Base-by-base conservation (phyloP, 2,329 filamentous ascomycete species). In the Cyclaneusma minus region DNA sequence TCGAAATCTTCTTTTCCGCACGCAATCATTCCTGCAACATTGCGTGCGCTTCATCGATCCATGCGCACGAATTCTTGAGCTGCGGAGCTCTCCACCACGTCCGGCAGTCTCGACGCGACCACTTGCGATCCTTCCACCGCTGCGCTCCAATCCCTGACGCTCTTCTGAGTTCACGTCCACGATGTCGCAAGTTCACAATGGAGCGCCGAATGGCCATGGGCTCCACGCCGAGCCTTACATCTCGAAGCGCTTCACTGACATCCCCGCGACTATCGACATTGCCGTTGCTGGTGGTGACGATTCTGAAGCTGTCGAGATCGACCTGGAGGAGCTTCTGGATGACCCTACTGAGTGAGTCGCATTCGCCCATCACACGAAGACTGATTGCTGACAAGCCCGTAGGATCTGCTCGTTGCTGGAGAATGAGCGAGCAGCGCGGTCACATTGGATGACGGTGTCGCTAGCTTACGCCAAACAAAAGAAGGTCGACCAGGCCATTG, bases 361-460 rank as follows among this genome's bases (percentile, higher is more conserved):
- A n/a, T n/a, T n/a, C n/a, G n/a, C n/a, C n/a, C n/a, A n/a, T n/a
- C n/a, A n/a, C n/a, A n/a, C n/a, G n/a, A n/a, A n/a, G n/a, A n/a
- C n/a, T n/a, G n/a, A n/a, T n/a, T n/a, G n/a, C n/a, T n/a, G n/a
- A n/a, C n/a, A n/a, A n/a, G n/a, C n/a, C n/a, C n/a, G n/a, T n/a
- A n/a, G n/a, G n/a, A n/a, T 98, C 4, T 98, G 89, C 51, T 89
- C 82, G 16, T 66, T 98, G 26, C 72, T 98, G 36, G 87, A 98
- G 56, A 92, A 89, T 45, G 91, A 98, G 52, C 74, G 77, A 44
- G 85, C 84, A 10, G 78, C 82, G 19, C 84, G 87, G 43, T 82
- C 76, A 27, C 91, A 91, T 41, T 98, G 91, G 91, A 87, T 98
- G 63, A 87, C 83, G n/a, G 89, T 95, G 38, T 81, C 91, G 21